Evolutionary conservation across 2,329 filamentous ascomycete genomes (phyloP).

Genomic region (Fusarium musae): DNA sequence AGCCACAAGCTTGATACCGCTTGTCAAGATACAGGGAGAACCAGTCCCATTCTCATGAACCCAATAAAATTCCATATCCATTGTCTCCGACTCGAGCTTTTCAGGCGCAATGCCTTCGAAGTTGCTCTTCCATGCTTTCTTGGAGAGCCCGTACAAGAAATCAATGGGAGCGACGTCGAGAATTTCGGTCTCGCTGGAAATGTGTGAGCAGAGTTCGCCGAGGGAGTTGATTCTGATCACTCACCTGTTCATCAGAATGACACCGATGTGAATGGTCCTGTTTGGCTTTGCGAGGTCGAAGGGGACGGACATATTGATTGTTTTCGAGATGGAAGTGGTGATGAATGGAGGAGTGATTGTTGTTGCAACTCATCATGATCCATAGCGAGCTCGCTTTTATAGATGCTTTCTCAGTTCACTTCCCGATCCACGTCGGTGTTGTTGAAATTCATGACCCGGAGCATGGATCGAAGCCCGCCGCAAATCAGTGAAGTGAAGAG

Average conservation of each 20-base stretch:
- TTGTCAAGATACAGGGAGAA: slow-evolving; percentile 35
- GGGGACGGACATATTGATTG: neutral
- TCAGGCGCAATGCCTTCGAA: slow-evolving; percentile 26
- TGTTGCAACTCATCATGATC: too few species aligned
- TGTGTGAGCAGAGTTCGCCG: neutral
- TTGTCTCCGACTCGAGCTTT: slow-evolving; percentile 29
- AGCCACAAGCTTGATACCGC: slow-evolving; percentile 43
- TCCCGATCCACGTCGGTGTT: neutral
- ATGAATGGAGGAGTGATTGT: neutral
- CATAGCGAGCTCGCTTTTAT: neutral
- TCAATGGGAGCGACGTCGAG: slow-evolving; percentile 52
- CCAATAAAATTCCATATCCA: slow-evolving; percentile 51
- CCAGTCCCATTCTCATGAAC: slow-evolving; percentile 43
- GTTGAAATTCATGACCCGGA: neutral
- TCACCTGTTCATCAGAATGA: slow-evolving; percentile 30
- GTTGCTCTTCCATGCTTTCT: slow-evolving; percentile 28
- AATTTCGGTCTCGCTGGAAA: slow-evolving; percentile 46
- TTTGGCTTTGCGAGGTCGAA: slow-evolving; percentile 16
- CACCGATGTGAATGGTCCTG: slow-evolving; percentile 24
- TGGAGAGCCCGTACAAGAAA: slow-evolving; percentile 37
- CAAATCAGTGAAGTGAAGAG: neutral
- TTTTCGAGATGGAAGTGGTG: neutral
- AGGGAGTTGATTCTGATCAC: neutral
- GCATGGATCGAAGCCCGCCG: neutral
- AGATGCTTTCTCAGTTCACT: fast-evolving